Evolutionary conservation across 176 grass and related monocot genomes (phyloP).

Genomic region (Aegilops umbellulata): DNA sequence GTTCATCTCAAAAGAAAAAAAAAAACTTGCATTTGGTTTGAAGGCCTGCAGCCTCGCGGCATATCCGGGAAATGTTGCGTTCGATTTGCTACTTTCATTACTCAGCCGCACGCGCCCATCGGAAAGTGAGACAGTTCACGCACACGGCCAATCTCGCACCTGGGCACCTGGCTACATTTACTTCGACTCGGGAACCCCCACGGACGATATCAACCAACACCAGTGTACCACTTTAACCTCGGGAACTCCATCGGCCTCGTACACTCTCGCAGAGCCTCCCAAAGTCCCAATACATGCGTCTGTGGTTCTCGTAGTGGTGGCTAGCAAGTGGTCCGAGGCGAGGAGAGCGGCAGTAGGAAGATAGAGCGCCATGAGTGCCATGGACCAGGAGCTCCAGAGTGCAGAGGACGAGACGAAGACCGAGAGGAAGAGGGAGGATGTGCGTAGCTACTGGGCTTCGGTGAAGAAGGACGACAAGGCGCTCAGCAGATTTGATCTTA

Average conservation of each 20-base stretch:
- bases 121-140: background rate
- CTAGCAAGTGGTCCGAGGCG: background rate
- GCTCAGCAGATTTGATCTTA: background rate
- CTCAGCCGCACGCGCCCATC: background rate
- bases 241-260: too few relatives aligned
- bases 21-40: too few relatives aligned
- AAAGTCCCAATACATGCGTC: background rate
- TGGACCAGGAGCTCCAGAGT: too few relatives aligned
- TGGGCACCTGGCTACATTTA: background rate
- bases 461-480: background rate
- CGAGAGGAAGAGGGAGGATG: background rate
- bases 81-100: background rate
- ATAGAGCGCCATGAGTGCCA: background rate
- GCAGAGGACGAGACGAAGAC: background rate
- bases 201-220: background rate
- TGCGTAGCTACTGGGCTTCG: background rate
- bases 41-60: too few relatives aligned
- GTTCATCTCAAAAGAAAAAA: too few relatives aligned
- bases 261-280: too few relatives aligned
- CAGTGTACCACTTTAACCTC: too few relatives aligned
- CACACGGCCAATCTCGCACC: background rate
- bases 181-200: background rate
- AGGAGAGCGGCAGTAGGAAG: background rate
- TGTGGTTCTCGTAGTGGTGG: background rate
- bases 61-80: background rate